Percentiles rank a stretch among this genome's conserved stretches.
Conservation (phyloP, 2,329 filamentous ascomycete species). For the Tolypocladium capitatum region DNA sequence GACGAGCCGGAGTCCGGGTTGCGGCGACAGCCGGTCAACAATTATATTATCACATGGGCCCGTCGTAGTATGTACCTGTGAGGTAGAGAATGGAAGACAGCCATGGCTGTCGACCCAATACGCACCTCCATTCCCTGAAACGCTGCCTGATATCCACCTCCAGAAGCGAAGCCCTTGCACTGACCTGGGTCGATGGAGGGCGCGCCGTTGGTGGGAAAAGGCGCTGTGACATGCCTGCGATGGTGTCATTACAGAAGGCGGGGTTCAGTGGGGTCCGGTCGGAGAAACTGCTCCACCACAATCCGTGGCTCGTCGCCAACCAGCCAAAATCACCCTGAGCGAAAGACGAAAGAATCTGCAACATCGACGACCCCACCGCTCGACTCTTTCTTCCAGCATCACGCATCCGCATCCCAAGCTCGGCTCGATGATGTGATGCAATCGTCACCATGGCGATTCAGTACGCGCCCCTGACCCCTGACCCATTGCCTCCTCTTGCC, state of each 20-base stretch:
- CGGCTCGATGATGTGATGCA: slow-evolving; percentile 9
- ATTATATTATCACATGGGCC: neutral
- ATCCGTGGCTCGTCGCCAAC: slow-evolving; percentile 11
- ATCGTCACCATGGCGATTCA: slow-evolving; percentile 29
- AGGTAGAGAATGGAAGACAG: neutral
- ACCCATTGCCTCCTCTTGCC: slow-evolving; percentile 2
- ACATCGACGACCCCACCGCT: neutral
- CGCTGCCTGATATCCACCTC: neutral
- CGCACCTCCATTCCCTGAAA: neutral
- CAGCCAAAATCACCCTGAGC: slow-evolving; percentile 7
- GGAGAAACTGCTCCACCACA: neutral
- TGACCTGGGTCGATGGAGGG: neutral
- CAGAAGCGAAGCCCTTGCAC: neutral
- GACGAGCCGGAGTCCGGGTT: neutral
- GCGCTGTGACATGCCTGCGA: too few relatives aligned
- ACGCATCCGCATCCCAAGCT: slow-evolving; percentile 3
- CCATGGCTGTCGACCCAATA: neutral
- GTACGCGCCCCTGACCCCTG: slow-evolving; percentile 16
- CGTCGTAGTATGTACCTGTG: neutral
- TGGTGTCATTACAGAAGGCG: neutral
- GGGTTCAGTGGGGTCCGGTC: neutral
- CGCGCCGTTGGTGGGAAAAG: neutral
- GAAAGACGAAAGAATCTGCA: slow-evolving; percentile 2
- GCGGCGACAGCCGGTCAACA: neutral
- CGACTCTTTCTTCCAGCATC: neutral